Evolutionary conservation across 352 stramenopile species (phyloP).

Genomic region (Globisporangium spiculum): DNA sequence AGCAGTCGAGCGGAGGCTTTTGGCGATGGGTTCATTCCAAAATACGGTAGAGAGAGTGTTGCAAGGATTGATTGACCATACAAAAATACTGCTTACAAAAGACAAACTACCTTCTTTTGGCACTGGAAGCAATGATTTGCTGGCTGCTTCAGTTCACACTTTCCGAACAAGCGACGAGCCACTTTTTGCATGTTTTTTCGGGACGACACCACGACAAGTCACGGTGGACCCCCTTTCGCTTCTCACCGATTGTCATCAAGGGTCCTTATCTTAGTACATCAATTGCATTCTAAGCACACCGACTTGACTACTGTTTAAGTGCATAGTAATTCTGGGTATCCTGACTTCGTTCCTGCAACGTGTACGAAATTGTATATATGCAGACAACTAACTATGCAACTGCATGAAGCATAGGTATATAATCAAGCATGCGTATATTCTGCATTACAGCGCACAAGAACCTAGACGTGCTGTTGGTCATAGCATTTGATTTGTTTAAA

Average conservation of each 20-base stretch:
- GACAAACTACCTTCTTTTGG: not conserved
- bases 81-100: not conserved
- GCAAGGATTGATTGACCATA: no score
- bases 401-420: no score
- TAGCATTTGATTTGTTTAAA: no score
- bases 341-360: no score
- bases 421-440: no score
- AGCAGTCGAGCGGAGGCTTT: not conserved
- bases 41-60: not conserved
- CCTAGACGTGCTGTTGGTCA: no score
- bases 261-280: not conserved
- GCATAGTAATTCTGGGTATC: no score
- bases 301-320: not conserved
- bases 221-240: conserved; percentile 9
- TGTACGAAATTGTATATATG: no score
- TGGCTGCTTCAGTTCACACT: not conserved
- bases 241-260: not conserved
- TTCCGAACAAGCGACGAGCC: conserved; percentile 3
- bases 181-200: not conserved
- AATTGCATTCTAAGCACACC: not conserved
- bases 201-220: conserved; percentile 9
- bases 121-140: not conserved
- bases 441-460: no score
- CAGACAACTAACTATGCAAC: no score
- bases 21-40: conserved; percentile 8